Evolutionary conservation across 2,329 filamentous ascomycete genomes (phyloP).

Genomic region (Hypoxylon sp.): DNA sequence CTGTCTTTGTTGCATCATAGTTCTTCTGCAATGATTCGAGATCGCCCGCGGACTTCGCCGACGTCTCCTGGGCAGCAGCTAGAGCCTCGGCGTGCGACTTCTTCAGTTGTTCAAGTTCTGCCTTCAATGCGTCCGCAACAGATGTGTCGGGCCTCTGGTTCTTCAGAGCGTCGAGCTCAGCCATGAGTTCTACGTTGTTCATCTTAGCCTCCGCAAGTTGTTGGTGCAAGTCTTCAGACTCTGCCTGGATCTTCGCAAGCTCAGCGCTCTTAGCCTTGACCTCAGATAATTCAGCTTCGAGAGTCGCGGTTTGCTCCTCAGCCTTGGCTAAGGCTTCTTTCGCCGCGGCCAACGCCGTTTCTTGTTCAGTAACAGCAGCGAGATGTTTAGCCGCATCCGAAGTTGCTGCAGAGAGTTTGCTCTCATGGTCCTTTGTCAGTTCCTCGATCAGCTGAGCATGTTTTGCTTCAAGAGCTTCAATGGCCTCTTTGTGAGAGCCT

Average conservation of each 20-base stretch:
- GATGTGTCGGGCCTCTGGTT: slow-evolving; percentile 70
- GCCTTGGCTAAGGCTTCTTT: slow-evolving; percentile 54
- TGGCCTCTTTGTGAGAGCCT: slow-evolving; percentile 48
- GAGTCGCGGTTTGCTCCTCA: slow-evolving; percentile 48
- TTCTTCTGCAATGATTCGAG: slow-evolving; percentile 50
- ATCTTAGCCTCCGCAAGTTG: slow-evolving; percentile 73
- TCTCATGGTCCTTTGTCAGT: slow-evolving; percentile 57
- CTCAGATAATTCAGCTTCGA: slow-evolving; percentile 56
- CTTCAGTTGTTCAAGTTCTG: slow-evolving; percentile 65
- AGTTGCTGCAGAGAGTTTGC: slow-evolving; percentile 50
- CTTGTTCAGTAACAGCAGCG: slow-evolving; percentile 51
- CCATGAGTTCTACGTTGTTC: slow-evolving; percentile 70
- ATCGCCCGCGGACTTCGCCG: slow-evolving; percentile 50
- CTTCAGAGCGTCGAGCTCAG: slow-evolving; percentile 71
- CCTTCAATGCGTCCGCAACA: slow-evolving; percentile 66
- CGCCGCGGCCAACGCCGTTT: slow-evolving; percentile 56
- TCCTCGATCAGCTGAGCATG: slow-evolving; percentile 65
- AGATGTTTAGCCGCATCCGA: slow-evolving; percentile 54
- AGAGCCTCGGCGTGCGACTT: slow-evolving; percentile 63
- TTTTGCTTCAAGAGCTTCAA: slow-evolving; percentile 60
- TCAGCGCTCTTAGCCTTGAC: slow-evolving; percentile 56
- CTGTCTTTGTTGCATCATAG: slow-evolving; percentile 54
- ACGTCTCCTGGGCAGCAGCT: slow-evolving; percentile 57
- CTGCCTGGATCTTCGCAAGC: slow-evolving; percentile 62
- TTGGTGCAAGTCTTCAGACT: slow-evolving; percentile 65